Conservation (phyloP, 2,329 filamentous ascomycete species). For the Rhynchosporium agropyri region DNA sequence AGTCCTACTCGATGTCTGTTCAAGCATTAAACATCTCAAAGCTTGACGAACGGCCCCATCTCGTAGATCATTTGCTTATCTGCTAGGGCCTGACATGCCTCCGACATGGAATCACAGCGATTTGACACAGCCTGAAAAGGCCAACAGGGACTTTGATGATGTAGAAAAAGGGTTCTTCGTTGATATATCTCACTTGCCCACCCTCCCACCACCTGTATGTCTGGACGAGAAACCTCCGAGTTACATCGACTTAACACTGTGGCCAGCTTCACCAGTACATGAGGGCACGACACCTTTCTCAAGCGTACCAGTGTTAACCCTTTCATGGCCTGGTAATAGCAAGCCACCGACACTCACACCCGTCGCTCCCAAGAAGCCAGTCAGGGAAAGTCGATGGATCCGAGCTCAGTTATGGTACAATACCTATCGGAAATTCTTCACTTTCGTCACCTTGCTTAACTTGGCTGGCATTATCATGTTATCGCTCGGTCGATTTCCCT, state of each 20-base stretch:
- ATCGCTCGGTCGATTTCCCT: constrained; percentile 42
- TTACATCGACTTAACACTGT: constrained; percentile 32
- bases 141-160: constrained; percentile 36
- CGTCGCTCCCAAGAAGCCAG: neutral
- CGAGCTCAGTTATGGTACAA: constrained; percentile 47
- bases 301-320: constrained; percentile 37
- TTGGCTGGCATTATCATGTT: constrained; percentile 44
- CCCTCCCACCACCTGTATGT: constrained; percentile 33
- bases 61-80: constrained; percentile 11
- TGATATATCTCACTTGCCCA: constrained; percentile 34
- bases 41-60: constrained; percentile 12
- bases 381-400: constrained; percentile 38
- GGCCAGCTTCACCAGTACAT: constrained; percentile 41
- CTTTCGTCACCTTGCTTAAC: constrained; percentile 45
- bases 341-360: constrained; percentile 15
- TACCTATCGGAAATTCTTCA: constrained; percentile 48
- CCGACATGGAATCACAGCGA: constrained; percentile 31
- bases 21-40: constrained; percentile 12
- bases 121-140: constrained; percentile 18
- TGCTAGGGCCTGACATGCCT: constrained; percentile 30
- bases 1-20: constrained; percentile 12
- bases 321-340: constrained; percentile 33
- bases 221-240: constrained; percentile 32
- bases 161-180: constrained; percentile 45
- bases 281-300: constrained; percentile 42